Base-by-base conservation (phyloP, 2,329 filamentous ascomycete species). In the Cryphonectria japonica region DNA sequence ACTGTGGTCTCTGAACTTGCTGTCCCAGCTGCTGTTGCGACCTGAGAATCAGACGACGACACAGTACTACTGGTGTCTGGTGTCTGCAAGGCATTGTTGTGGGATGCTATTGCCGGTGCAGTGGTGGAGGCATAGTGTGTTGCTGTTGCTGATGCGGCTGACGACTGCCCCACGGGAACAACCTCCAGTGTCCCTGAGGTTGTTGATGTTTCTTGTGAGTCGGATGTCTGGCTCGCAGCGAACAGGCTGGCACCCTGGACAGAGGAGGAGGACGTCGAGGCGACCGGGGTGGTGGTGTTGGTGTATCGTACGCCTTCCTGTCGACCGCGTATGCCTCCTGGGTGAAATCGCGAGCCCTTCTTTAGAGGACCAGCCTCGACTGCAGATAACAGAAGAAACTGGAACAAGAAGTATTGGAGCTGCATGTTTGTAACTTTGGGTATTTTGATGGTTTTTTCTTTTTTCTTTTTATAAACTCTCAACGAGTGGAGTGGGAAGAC, bases 301-400 rank as follows among this genome's bases (percentile, higher is more conserved):
- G 37, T 67, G 29, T 70, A 46, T 32, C 3, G 63, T 57, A 46
- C 11, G 22, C 66, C 69, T 46, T 67, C 65, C 57, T 73, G 71
- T 26, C 69, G 67, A 14, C 39, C 67, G 52, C 37, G 65, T 61
- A 67, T 65, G 43, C 66, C 71, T n/a, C 66, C 64, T 8, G 64
- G 60, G 22, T 69, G 41, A 14, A 66, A 65, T 2, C 39, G 61
- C 29, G 70, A 57, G 14, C 46, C 54, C 29, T 54, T 61, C 29
- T 62, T 73, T 29, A 73, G 72, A 73, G 72, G 72, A 70, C 72
- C 72, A 63, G 72, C 72, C 72, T 73, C 70, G 16, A 70, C 70
- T 72, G 70, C 66, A 70, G 62, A 41, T 26, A 72, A 62, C 61
- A 73, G 70, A 63, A 73, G 70, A 59, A 70, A 59, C 43, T 68